Conservation (phyloP, 345 rosid genomes). For the Camelina laxa region DNA sequence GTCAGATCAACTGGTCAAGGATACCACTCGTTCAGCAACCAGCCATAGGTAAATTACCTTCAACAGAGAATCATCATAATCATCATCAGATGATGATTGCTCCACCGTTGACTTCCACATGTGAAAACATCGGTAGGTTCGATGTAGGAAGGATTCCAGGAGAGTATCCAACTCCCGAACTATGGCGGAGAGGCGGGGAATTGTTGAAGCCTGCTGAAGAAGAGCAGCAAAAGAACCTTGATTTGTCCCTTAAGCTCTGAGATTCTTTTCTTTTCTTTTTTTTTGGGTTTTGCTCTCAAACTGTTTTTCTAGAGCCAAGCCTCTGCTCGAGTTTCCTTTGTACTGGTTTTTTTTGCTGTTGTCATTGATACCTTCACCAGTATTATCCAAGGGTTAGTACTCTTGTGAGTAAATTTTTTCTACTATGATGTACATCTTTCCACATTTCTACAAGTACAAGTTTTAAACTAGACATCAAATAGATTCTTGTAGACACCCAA, state of each 20-base stretch:
- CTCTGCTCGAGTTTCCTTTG: conserved; percentile 11
- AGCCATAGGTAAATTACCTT: conserved; percentile 57
- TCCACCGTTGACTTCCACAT: conserved; percentile 27
- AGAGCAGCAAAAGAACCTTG: conserved; percentile 61
- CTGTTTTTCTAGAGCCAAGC: not conserved
- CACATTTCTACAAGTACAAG: not conserved
- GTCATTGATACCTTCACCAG: conserved; percentile 29
- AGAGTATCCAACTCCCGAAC: conserved; percentile 38
- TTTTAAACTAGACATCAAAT: conserved; percentile 17
- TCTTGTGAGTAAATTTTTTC: conserved; percentile 40
- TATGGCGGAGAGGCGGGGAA: conserved; percentile 43
- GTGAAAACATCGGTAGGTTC: conserved; percentile 49
- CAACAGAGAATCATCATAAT: conserved; percentile 44
- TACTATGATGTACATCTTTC: conserved; percentile 18
- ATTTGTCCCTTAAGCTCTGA: conserved; percentile 73
- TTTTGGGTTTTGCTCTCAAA: conserved; percentile 14
- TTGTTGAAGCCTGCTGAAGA: conserved; percentile 49
- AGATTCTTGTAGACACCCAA: conserved; percentile 9
- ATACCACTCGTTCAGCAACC: conserved; percentile 56
- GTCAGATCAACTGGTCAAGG: conserved; percentile 53
- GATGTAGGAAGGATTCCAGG: conserved; percentile 40
- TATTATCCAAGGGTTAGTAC: conserved; percentile 33
- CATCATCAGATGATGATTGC: conserved; percentile 23
- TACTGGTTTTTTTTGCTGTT: conserved; percentile 11
- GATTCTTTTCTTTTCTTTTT: conserved; percentile 10